These are phyloP conservation scores for Verbascum thapsus DNA, from an alignment of 257 asterid genomes.

Conservation along the genomic window DNA sequence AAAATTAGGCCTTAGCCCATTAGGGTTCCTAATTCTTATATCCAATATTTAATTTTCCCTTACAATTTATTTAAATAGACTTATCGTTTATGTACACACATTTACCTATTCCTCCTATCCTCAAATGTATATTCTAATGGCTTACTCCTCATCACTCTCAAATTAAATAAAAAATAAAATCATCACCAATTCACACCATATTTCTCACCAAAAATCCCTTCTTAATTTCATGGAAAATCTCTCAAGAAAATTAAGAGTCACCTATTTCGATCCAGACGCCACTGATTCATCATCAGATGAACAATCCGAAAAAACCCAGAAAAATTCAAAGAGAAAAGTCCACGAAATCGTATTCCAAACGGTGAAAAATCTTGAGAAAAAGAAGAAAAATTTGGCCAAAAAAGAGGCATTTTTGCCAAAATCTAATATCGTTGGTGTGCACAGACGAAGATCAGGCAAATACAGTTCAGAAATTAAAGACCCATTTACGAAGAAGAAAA, in stretches of 20 bases:
- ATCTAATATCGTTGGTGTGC: conserved; percentile 35
- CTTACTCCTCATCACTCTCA: too few relatives aligned
- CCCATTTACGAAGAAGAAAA: conserved; percentile 36
- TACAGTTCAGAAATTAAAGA: conserved; percentile 44
- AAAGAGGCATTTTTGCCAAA: background rate
- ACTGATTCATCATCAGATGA: conserved; percentile 63
- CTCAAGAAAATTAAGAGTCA: conserved; percentile 35
- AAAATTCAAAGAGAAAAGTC: conserved; percentile 36
- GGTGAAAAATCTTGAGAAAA: background rate
- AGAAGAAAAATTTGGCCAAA: background rate
- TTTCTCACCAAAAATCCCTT: too few relatives aligned
- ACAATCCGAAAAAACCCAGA: conserved; percentile 4
- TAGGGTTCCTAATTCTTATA: too few relatives aligned
- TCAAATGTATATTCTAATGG: too few relatives aligned
- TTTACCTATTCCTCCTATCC: too few relatives aligned
- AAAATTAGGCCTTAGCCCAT: too few relatives aligned
- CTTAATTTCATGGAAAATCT: conserved; percentile 15
- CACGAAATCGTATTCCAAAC: conserved; percentile 37
- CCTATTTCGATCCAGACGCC: conserved; percentile 58
- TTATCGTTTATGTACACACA: too few relatives aligned
- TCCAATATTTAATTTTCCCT: too few relatives aligned
- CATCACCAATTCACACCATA: too few relatives aligned
- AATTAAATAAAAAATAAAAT: too few relatives aligned
- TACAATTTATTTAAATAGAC: too few relatives aligned
- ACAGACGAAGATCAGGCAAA: conserved; percentile 38